These are phyloP conservation scores for Westerdykella aurantiaca DNA, from an alignment of 2,329 filamentous ascomycete species.

Conservation along the genomic window DNA sequence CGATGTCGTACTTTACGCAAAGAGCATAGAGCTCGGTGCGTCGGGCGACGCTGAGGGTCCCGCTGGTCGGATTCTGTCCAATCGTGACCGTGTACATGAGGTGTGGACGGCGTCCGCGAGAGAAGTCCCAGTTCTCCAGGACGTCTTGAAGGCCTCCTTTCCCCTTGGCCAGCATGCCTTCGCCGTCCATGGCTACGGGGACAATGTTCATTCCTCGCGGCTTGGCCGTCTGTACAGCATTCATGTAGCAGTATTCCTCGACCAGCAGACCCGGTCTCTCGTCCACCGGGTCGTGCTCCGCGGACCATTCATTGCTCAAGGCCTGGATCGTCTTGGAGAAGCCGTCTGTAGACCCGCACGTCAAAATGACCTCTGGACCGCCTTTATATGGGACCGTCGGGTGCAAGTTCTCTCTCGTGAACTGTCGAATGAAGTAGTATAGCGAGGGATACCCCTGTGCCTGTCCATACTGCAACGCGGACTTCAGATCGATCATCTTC, in stretches of 20 bases:
- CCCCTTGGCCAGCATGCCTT: conserved; percentile 72
- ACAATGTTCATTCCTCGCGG: conserved; percentile 69
- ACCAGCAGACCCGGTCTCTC: conserved; percentile 72
- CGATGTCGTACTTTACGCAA: conserved; percentile 76
- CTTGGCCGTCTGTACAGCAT: conserved; percentile 60
- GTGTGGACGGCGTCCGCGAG: conserved; percentile 69
- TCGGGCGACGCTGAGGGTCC: conserved; percentile 65
- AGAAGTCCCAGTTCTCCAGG: conserved; percentile 73
- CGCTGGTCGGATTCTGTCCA: conserved; percentile 83
- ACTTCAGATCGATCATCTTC: conserved; percentile 71
- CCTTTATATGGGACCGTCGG: conserved; percentile 72
- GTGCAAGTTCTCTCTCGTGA: conserved; percentile 69
- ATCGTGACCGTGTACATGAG: conserved; percentile 88
- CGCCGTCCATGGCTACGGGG: conserved; percentile 67
- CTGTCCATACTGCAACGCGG: conserved; percentile 82
- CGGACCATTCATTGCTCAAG: conserved; percentile 69
- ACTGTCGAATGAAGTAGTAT: conserved; percentile 70
- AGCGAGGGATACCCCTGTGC: conserved; percentile 76
- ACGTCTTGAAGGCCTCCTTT: conserved; percentile 71
- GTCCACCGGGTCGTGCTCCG: conserved; percentile 58
- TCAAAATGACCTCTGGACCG: conserved; percentile 72
- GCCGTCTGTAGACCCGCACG: conserved; percentile 79
- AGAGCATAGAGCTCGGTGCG: conserved; percentile 73
- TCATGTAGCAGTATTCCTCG: conserved; percentile 78
- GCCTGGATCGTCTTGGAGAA: conserved; percentile 72